phyloP scores from a whole-genome alignment of 352 stramenopile species.

The Phytophthora chlamydospora region DNA sequence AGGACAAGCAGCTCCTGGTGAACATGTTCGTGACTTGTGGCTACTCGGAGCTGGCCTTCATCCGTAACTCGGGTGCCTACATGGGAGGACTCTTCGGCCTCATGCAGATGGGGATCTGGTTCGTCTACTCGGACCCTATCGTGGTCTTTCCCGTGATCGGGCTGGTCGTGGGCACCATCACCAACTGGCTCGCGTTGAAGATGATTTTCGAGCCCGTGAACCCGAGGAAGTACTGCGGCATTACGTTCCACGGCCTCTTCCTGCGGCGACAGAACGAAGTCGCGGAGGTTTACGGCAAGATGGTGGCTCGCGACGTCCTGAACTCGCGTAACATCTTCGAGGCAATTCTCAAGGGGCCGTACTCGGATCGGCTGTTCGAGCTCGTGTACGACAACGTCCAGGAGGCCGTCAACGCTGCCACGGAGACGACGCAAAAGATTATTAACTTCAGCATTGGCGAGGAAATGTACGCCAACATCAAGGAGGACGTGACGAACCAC shows the following conservation, averaged over 20 bases:
- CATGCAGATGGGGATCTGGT: slow-evolving; percentile 91
- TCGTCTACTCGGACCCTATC: slow-evolving; percentile 79
- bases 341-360: slow-evolving; percentile 88
- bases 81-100: slow-evolving; percentile 92
- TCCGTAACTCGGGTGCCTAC: slow-evolving; percentile 89
- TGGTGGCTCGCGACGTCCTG: slow-evolving; percentile 87
- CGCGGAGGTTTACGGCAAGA: slow-evolving; percentile 85
- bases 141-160: slow-evolving; percentile 93
- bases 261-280: slow-evolving; percentile 93
- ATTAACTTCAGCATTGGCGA: slow-evolving; percentile 87
- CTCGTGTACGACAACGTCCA: slow-evolving; percentile 91
- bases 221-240: slow-evolving; percentile 82
- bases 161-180: slow-evolving; percentile 95
- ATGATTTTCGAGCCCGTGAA: slow-evolving; percentile 94
- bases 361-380: slow-evolving; percentile 87
- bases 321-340: slow-evolving; percentile 91
- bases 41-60: slow-evolving; percentile 92
- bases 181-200: slow-evolving; percentile 96
- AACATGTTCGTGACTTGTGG: slow-evolving; percentile 95
- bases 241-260: slow-evolving; percentile 96
- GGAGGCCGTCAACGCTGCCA: slow-evolving; percentile 81
- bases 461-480: slow-evolving; percentile 86
- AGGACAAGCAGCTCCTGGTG: slow-evolving; percentile 95
- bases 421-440: slow-evolving; percentile 78
- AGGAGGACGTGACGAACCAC: slow-evolving; percentile 89